Conservation (phyloP, 768 basidiomycete species). For the Roridomyces roridus region DNA sequence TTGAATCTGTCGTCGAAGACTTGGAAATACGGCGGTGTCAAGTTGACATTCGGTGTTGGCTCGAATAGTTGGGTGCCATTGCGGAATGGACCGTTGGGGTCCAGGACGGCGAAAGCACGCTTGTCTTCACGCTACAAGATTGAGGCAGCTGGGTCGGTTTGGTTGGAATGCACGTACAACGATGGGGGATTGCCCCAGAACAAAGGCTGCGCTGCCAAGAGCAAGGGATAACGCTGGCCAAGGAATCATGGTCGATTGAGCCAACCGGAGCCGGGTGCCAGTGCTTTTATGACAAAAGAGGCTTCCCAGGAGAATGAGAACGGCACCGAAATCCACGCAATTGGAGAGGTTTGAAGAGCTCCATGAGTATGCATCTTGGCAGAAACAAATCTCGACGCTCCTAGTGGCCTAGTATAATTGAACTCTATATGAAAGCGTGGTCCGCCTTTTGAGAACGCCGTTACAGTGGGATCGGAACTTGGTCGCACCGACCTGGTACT, state of each 20-base stretch:
- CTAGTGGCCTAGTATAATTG: no score
- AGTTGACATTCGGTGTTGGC: conserved; percentile 55
- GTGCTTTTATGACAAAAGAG: no score
- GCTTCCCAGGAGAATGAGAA: no score
- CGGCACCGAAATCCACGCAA: no score
- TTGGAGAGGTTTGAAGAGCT: no score
- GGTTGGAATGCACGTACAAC: neutral
- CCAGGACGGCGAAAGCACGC: conserved; percentile 22
- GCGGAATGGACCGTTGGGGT: conserved; percentile 23
- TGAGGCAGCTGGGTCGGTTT: neutral
- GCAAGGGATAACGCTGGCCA: neutral
- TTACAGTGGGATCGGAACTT: no score
- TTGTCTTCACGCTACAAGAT: conserved; percentile 17
- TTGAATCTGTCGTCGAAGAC: conserved; percentile 55
- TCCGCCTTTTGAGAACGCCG: no score
- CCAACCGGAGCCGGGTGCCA: no score
- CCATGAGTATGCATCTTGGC: no score
- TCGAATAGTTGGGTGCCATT: conserved; percentile 38
- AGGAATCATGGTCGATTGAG: neutral
- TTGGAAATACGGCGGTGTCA: conserved; percentile 55
- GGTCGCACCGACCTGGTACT: no score
- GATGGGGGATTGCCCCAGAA: neutral
- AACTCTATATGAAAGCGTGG: no score
- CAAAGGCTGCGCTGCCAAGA: neutral
- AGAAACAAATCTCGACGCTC: no score